Base-by-base conservation (phyloP, 148 eudicot species). In the Arctostaphylos glauca region DNA sequence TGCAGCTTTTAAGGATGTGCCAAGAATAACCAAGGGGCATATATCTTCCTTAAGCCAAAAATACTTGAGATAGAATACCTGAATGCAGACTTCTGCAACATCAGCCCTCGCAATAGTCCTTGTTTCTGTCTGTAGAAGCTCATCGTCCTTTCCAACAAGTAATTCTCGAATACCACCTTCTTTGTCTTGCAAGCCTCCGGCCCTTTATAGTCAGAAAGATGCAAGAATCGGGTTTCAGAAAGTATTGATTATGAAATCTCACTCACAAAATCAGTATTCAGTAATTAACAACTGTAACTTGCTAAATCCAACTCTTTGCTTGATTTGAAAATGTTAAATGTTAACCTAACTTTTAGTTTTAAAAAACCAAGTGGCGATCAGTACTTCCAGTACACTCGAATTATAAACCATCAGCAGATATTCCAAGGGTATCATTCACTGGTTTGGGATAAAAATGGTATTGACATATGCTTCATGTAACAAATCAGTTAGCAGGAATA, bases 21-120 rank as follows among this genome's bases (percentile, higher is more conserved):
- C 0, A 0, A 38, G 84, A 60, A 50, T 44, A 49, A 82, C 16
- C 6, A 15, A 74, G 50, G 50, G 54, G 52, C 52, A 50, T 76
- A 46, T 15, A 44, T 14, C 18, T 60, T 62, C 52, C 50, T 53
- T 62, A 44, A 75, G 50, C 68, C 13, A 76, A 25, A 9, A 41
- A n/a, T 60, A 43, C 25, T 49, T 16, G 66, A 3, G 64, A 46
- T 47, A 66, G 43, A 56, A 49, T 75, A 95, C 99, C 98, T 94
- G 97, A 87, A 96, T 86, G 86, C 98, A 94, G 84, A 93, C 98
- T 90, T 96, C 99, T 23, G 99, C 99, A 82, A 96, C 99, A 87
- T 96, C 99, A 67, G 98, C 87, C 86, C 99, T 92, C 0, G 98
- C 82, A 76, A 96, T 78, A 44, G 94, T 85, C 82, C 84, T 92